Evolutionary conservation across 2,329 filamentous ascomycete species (phyloP).

Genomic region (Xylariaceae sp.): DNA sequence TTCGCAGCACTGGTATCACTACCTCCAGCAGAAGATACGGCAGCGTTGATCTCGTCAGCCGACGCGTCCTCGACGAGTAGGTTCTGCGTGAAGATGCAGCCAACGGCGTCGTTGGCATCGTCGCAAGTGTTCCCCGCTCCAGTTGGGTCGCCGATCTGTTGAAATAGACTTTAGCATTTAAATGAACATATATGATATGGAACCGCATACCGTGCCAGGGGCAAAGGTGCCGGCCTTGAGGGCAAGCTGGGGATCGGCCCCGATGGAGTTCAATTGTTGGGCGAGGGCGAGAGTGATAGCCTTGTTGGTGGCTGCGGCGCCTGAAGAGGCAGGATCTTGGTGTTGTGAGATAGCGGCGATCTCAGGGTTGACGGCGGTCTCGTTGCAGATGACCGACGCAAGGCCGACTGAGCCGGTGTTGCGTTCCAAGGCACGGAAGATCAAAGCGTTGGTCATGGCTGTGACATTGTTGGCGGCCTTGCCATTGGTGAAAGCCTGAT

Average conservation of each 20-base stretch:
- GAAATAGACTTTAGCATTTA: not conserved
- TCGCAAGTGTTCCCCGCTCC: constrained; percentile 52
- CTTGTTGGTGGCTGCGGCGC: constrained; percentile 57
- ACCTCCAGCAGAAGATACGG: constrained; percentile 37
- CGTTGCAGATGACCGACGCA: constrained; percentile 54
- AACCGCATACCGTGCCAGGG: constrained; percentile 48
- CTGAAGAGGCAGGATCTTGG: constrained; percentile 61
- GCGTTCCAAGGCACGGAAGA: constrained; percentile 56
- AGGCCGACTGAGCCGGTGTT: constrained; percentile 57
- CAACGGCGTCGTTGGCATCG: constrained; percentile 42
- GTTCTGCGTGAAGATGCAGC: constrained; percentile 54
- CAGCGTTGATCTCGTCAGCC: constrained; percentile 49
- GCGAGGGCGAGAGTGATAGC: constrained; percentile 56
- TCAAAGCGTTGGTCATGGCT: constrained; percentile 51
- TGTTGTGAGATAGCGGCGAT: constrained; percentile 61
- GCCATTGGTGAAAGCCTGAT: constrained; percentile 58
- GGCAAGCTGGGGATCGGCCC: constrained; percentile 59
- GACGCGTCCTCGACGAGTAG: constrained; percentile 52
- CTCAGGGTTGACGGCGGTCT: constrained; percentile 59
- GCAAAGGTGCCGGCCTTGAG: constrained; percentile 61
- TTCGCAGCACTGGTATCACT: constrained; percentile 10
- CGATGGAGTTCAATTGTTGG: constrained; percentile 55
- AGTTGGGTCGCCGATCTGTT: constrained; percentile 33
- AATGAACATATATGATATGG: constrained; percentile 18
- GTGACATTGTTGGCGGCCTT: constrained; percentile 49